Conservation (phyloP, 768 basidiomycete species). For the Macrolepiota albuminosa region DNA sequence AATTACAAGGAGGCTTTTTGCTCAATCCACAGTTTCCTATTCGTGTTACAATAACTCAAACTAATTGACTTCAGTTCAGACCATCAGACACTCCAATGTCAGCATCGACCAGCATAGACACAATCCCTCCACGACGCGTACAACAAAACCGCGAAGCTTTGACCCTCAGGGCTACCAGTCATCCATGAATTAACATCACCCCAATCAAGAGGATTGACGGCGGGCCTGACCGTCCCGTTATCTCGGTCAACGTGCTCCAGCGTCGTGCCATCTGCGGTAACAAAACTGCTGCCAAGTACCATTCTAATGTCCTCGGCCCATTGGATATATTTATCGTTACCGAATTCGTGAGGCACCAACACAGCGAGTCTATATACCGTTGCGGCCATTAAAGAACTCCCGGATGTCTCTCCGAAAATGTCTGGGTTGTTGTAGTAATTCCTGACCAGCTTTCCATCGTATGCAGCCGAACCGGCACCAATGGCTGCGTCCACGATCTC, state of each 20-base stretch:
- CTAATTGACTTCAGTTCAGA: neutral
- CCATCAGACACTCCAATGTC: neutral
- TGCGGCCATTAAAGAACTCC: slow-evolving; percentile 16
- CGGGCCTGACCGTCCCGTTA: slow-evolving; percentile 29
- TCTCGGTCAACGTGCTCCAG: slow-evolving; percentile 22
- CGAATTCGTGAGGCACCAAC: slow-evolving; percentile 26
- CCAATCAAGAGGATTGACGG: slow-evolving; percentile 33
- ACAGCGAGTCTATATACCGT: slow-evolving; percentile 29
- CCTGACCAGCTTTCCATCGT: slow-evolving; percentile 11
- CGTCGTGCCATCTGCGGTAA: slow-evolving; percentile 1
- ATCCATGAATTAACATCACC: slow-evolving; percentile 26
- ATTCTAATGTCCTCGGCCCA: slow-evolving; percentile 32
- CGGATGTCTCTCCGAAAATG: slow-evolving; percentile 20
- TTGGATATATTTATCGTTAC: slow-evolving; percentile 19
- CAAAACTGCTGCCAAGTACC: slow-evolving; percentile 19
- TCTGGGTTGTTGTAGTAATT: slow-evolving; percentile 17
- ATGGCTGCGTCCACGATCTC: slow-evolving; percentile 23
- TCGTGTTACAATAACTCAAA: neutral
- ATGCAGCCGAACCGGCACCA: slow-evolving; percentile 7
- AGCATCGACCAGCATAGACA: neutral
- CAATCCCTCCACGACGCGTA: neutral
- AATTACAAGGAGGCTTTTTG: neutral
- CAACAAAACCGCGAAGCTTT: neutral
- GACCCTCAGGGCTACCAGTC: neutral
- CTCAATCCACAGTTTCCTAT: neutral